Percentiles rank a stretch among this genome's conserved stretches.
Conservation (phyloP, 2,329 filamentous ascomycete genomes). For the Tolypocladium inflatum region DNA sequence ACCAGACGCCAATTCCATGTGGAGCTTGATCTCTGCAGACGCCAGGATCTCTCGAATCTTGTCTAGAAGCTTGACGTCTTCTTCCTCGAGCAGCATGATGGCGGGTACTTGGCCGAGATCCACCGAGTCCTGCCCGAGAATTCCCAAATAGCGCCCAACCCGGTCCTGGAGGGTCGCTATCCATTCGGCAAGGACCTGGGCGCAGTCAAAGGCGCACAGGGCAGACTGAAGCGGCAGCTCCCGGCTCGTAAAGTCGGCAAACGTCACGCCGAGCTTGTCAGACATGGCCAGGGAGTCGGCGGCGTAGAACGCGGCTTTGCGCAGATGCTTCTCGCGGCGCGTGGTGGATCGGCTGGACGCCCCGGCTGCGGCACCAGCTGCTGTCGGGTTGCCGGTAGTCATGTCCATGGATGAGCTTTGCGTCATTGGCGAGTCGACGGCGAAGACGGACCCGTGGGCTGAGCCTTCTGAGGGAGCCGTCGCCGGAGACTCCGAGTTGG, state of each 20-base stretch:
- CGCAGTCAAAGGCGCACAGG: slow-evolving; percentile 88
- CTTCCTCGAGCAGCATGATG: slow-evolving; percentile 84
- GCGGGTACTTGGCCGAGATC: slow-evolving; percentile 74
- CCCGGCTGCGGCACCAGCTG: slow-evolving; percentile 3
- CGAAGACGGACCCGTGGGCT: slow-evolving; percentile 33
- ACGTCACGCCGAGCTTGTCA: slow-evolving; percentile 75
- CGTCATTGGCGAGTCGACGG: slow-evolving; percentile 42
- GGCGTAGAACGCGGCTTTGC: slow-evolving; percentile 92
- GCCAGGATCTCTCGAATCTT: slow-evolving; percentile 75
- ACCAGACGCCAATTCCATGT: slow-evolving; percentile 37
- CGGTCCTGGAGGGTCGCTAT: slow-evolving; percentile 86
- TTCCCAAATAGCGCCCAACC: slow-evolving; percentile 79
- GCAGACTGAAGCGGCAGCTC: slow-evolving; percentile 85
- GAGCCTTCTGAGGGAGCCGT: slow-evolving; percentile 34
- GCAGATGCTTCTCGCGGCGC: slow-evolving; percentile 75
- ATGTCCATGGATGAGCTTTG: slow-evolving; percentile 40
- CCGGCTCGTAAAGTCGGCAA: slow-evolving; percentile 72
- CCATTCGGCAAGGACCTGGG: slow-evolving; percentile 92
- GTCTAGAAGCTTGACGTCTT: slow-evolving; percentile 75
- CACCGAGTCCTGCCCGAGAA: slow-evolving; percentile 74
- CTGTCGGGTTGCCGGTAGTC: slow-evolving; percentile 8
- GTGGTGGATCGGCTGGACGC: slow-evolving; percentile 40
- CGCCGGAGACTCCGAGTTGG: slow-evolving; percentile 31
- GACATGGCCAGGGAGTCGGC: slow-evolving; percentile 85
- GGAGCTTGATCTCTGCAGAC: slow-evolving; percentile 73